These are phyloP conservation scores for Pseudogymnoascus sp. DNA, from an alignment of 2,329 filamentous ascomycete genomes.

Conservation along the genomic window DNA sequence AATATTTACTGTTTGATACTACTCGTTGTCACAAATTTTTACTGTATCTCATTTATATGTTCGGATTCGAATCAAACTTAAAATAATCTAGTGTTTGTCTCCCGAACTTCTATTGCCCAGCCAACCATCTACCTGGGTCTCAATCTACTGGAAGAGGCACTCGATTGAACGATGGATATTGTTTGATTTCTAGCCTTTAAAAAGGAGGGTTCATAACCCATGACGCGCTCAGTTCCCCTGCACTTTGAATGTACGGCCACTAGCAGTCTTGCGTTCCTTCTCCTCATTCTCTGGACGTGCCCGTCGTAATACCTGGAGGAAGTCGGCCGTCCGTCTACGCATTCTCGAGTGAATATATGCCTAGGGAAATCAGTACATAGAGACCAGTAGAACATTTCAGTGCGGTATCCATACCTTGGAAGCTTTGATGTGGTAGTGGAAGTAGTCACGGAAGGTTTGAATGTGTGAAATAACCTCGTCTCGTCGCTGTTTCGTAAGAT, in stretches of 20 bases:
- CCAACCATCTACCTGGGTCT: neutral
- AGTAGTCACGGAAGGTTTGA: conserved; percentile 99
- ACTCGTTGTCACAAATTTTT: neutral
- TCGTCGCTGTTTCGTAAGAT: conserved; percentile 83
- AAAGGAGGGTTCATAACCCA: neutral
- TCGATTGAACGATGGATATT: conserved; percentile 2
- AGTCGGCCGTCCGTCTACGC: conserved; percentile 95
- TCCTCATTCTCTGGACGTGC: conserved; percentile 93
- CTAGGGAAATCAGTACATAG: conserved; percentile 31
- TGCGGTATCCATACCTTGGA: conserved; percentile 58
- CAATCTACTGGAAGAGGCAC: neutral
- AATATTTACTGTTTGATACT: neutral
- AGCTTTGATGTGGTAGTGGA: conserved; percentile 99
- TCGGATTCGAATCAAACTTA: neutral
- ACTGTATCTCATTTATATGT: neutral
- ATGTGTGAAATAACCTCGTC: conserved; percentile 97
- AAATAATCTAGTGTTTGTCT: neutral
- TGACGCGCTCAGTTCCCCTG: conserved; percentile 23
- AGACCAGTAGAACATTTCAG: conserved; percentile 12
- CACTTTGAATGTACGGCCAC: conserved; percentile 76
- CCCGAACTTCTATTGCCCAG: neutral
- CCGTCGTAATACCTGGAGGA: conserved; percentile 95
- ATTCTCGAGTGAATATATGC: conserved; percentile 98
- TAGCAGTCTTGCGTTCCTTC: conserved; percentile 96
- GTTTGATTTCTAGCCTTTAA: conserved; percentile 4